Evolutionary conservation across 2,329 filamentous ascomycete species (phyloP), one percentile per base, ranked within the genome.

Genomic region (Talaromyces sp.): DNA sequence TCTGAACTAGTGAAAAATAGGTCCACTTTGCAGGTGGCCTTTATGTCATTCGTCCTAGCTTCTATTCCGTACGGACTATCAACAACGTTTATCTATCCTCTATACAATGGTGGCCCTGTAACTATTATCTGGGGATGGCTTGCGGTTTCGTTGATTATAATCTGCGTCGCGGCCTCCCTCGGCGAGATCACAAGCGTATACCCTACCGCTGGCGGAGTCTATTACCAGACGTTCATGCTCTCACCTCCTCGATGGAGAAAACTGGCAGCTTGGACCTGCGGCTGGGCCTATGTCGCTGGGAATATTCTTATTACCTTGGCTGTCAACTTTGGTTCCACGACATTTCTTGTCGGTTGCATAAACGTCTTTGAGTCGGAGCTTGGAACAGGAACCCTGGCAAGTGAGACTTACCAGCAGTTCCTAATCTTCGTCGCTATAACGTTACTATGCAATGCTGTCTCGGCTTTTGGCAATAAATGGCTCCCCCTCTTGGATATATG

Each of bases 271-370:
- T 92, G 87, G 85, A 84, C 90, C 56, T 89, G 86, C 66, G 89
- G 89, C 63, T 92, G 89, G 89, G 80, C 88, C 25, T 92, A 90
- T 71, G 84, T 91, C 19, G 86, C 91, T 57, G 90, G 90, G 62
- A 92, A 92, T 76, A 88, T 92, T 73, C 91, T 88, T 66, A 93
- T 93, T 67, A 92, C 89, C 0, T 80, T 92, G n/a, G 84, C 88
- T n/a, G 89, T 92, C 71, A 90, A 91, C 78, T 92, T 92, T 68
- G 90, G 88, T 70, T 83, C 82, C n/a, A 76, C 82, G 3, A 73
- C 81, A 17, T 84, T 85, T 72, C 72, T 84, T 57, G 76, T 82
- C 65, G 80, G 78, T 53, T 84, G 82, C 65, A 76, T 85, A 70
- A 84, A 85, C 66, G 78, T 85, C 59, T 85, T 84, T 68, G 77